Conservation (phyloP, 2,329 filamentous ascomycete genomes). For the Fusarium nurragi region DNA sequence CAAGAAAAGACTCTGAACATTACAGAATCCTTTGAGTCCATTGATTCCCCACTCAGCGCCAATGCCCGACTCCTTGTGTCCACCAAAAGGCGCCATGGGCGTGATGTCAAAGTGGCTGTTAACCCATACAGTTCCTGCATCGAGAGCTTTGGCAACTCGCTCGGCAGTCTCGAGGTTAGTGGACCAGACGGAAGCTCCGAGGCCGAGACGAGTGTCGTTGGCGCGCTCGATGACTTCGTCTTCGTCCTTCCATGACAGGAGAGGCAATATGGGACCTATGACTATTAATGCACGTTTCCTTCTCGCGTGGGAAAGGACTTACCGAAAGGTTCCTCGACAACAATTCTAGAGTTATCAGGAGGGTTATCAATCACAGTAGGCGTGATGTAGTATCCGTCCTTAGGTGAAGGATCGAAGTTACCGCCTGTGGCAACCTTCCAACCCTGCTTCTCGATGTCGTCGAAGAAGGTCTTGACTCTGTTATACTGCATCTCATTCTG, state of each 20-base stretch:
- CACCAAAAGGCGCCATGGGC: slow-evolving; percentile 52
- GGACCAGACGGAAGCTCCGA: slow-evolving; percentile 67
- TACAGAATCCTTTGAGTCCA: slow-evolving; percentile 50
- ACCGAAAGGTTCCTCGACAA: slow-evolving; percentile 64
- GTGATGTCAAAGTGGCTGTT: slow-evolving; percentile 63
- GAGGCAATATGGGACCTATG: slow-evolving; percentile 65
- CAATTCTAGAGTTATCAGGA: slow-evolving; percentile 64
- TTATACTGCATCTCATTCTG: slow-evolving; percentile 74
- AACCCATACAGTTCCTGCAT: slow-evolving; percentile 68
- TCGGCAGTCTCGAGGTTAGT: slow-evolving; percentile 60
- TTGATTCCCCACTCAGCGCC: slow-evolving; percentile 54
- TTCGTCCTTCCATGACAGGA: slow-evolving; percentile 69
- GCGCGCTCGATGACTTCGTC: slow-evolving; percentile 67
- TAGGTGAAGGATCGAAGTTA: slow-evolving; percentile 34
- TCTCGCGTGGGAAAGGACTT: neutral
- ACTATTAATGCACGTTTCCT: neutral
- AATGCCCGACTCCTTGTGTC: slow-evolving; percentile 57
- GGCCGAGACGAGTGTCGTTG: slow-evolving; percentile 62
- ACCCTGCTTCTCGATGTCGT: slow-evolving; percentile 58
- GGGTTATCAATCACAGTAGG: slow-evolving; percentile 70
- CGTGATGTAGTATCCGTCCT: slow-evolving; percentile 64
- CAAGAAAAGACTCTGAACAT: slow-evolving; percentile 40
- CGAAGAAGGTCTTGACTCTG: slow-evolving; percentile 56
- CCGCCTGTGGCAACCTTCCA: slow-evolving; percentile 55
- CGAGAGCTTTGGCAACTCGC: slow-evolving; percentile 61